phyloP scores from a whole-genome alignment of 2,329 filamentous ascomycete species.

The Colletotrichum tanaceti region DNA sequence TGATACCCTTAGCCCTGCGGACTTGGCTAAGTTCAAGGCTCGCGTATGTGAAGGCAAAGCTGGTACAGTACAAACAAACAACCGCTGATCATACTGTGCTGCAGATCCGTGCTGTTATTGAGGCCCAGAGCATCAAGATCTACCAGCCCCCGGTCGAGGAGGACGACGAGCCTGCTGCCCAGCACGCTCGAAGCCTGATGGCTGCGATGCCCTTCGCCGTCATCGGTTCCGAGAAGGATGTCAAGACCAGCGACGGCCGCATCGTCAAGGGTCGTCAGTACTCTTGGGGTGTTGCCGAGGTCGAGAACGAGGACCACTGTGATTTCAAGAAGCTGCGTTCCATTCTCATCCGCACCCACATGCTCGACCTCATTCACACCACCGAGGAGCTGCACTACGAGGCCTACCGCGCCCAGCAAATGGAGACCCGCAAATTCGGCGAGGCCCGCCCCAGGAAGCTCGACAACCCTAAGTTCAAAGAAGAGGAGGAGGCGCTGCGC shows the following conservation, averaged over 20 bases:
- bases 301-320: constrained; percentile 99
- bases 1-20: constrained; percentile 92
- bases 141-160: constrained; percentile 98
- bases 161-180: constrained; percentile 94
- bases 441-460: constrained; percentile 97
- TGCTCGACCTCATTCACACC: constrained; percentile 99
- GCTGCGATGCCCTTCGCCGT: constrained; percentile 98
- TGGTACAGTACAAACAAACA: constrained; percentile 5
- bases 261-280: constrained; percentile 99
- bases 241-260: constrained; percentile 94
- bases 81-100: constrained; percentile 18
- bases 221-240: constrained; percentile 99
- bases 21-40: constrained; percentile 94
- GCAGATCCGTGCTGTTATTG: constrained; percentile 93
- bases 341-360: constrained; percentile 98
- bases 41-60: constrained; percentile 70
- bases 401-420: constrained; percentile 98
- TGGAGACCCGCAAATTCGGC: constrained; percentile 99
- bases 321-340: constrained; percentile 99
- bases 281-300: constrained; percentile 98
- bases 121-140: constrained; percentile 99
- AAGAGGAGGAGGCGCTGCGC: constrained; percentile 97
- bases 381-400: constrained; percentile 99
- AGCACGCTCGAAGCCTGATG: constrained; percentile 94
- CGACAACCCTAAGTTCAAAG: constrained; percentile 99